Evolutionary conservation across 768 basidiomycete species (phyloP).

Genomic region (Serendipita vermifera): DNA sequence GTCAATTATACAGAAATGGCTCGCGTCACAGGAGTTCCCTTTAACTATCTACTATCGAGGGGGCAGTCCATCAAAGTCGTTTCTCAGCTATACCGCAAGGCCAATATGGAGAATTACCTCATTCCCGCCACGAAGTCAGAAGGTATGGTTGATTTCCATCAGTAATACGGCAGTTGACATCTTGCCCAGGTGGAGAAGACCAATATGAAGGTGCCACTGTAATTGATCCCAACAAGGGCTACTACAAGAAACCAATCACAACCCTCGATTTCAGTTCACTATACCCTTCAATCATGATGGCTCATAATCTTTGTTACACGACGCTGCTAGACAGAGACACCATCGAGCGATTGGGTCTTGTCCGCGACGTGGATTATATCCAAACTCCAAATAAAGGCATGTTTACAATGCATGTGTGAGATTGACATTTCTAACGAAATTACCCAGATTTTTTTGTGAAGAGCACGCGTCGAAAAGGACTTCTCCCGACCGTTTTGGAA

Average conservation of each 20-base stretch:
- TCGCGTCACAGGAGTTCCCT: constrained; percentile 99
- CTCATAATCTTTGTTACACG: constrained; percentile 96
- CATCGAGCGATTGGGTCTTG: constrained; percentile 62
- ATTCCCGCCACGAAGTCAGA: constrained; percentile 77
- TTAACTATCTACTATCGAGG: constrained; percentile 85
- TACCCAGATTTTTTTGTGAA: constrained; percentile 71
- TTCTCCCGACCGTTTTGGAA: constrained; percentile 84
- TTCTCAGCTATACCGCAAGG: constrained; percentile 88
- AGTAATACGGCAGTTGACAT: constrained; percentile 1
- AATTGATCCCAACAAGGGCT: constrained; percentile 92
- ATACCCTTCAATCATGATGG: constrained; percentile 99
- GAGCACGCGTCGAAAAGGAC: constrained; percentile 60
- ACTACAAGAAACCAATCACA: constrained; percentile 92
- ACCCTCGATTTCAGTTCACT: constrained; percentile 97
- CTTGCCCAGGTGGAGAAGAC: constrained; percentile 61
- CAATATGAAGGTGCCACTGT: constrained; percentile 99
- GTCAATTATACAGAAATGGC: constrained; percentile 98
- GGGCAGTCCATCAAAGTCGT: constrained; percentile 99
- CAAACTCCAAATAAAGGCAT: constrained; percentile 90
- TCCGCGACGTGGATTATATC: constrained; percentile 81
- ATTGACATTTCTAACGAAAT: background rate
- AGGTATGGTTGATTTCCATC: constrained; percentile 33
- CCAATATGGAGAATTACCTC: constrained; percentile 82
- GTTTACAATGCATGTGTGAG: background rate
- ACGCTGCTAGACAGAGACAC: constrained; percentile 75